These are phyloP conservation scores for Aspergillus texensis DNA, from an alignment of 2,329 filamentous ascomycete species.

Conservation along the genomic window DNA sequence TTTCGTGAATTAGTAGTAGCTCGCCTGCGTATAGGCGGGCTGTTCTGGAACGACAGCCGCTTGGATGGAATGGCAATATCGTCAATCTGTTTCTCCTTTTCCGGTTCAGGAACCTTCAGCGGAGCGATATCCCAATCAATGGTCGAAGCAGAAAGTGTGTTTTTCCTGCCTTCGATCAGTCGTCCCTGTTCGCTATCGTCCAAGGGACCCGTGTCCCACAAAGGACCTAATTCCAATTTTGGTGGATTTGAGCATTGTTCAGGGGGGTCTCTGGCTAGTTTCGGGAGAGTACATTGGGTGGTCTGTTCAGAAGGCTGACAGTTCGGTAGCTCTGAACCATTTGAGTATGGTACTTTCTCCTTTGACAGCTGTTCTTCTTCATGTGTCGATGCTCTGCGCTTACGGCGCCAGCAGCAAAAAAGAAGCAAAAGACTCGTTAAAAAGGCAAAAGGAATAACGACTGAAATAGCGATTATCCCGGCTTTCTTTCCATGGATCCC, in stretches of 20 bases:
- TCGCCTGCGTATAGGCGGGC: constrained; percentile 31
- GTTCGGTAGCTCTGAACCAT: constrained; percentile 25
- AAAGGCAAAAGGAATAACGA: constrained; percentile 38
- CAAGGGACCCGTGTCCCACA: constrained; percentile 35
- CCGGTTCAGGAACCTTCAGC: constrained; percentile 23
- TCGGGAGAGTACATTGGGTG: constrained; percentile 24
- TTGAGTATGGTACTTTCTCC: constrained; percentile 26
- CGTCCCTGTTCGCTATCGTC: constrained; percentile 22
- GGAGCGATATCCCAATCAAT: constrained; percentile 34
- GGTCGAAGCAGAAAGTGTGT: constrained; percentile 30
- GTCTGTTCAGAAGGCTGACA: constrained; percentile 30
- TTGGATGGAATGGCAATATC: constrained; percentile 27
- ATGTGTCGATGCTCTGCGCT: constrained; percentile 27
- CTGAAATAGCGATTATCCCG: constrained; percentile 40
- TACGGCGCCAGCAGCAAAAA: constrained; percentile 39
- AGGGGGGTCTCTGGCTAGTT: constrained; percentile 26
- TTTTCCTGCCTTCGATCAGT: constrained; percentile 26
- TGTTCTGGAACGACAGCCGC: constrained; percentile 33
- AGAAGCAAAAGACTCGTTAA: constrained; percentile 32
- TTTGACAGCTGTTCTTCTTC: constrained; percentile 27
- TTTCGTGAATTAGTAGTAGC: constrained; percentile 33
- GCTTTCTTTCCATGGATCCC: constrained; percentile 34
- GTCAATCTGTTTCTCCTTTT: constrained; percentile 24
- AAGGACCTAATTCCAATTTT: constrained; percentile 37
- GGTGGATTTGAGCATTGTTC: constrained; percentile 32